Evolutionary conservation across 2,329 filamentous ascomycete species (phyloP).

Genomic region (Cladosporium sp.): DNA sequence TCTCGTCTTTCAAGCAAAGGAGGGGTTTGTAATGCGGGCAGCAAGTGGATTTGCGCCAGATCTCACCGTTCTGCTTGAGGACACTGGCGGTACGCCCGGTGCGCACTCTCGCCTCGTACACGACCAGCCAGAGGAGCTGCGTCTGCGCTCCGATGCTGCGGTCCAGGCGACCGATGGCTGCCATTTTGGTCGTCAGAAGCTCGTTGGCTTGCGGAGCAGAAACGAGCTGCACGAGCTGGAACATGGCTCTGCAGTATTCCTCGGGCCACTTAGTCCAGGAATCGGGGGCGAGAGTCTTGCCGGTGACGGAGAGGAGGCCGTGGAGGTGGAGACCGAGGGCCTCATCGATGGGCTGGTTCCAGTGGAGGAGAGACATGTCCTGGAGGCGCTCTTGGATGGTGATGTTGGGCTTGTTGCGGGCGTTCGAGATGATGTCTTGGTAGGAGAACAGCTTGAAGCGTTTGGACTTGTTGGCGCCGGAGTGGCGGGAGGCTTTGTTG

Average conservation of each 20-base stretch:
- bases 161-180: background rate
- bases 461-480: background rate
- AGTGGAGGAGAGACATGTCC: background rate
- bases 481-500: background rate
- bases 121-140: background rate
- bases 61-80: too few relatives aligned
- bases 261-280: background rate
- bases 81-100: too few relatives aligned
- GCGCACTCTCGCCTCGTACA: background rate
- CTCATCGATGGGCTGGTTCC: constrained; percentile 5
- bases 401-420: background rate
- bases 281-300: background rate
- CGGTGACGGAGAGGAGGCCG: background rate
- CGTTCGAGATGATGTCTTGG: background rate
- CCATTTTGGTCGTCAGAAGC: constrained; percentile 1
- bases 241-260: background rate
- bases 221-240: background rate
- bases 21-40: too few relatives aligned
- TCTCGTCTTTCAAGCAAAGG: background rate
- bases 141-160: background rate
- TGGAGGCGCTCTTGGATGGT: constrained; percentile 5
- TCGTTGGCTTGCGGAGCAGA: background rate
- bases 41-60: too few relatives aligned
- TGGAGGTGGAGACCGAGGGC: constrained; percentile 11
- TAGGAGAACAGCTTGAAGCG: background rate